A percentile compares a stretch with the other conserved stretches of the same genome.
phyloP scores from a whole-genome alignment of 2,329 filamentous ascomycete genomes.

The Fusarium musae region DNA sequence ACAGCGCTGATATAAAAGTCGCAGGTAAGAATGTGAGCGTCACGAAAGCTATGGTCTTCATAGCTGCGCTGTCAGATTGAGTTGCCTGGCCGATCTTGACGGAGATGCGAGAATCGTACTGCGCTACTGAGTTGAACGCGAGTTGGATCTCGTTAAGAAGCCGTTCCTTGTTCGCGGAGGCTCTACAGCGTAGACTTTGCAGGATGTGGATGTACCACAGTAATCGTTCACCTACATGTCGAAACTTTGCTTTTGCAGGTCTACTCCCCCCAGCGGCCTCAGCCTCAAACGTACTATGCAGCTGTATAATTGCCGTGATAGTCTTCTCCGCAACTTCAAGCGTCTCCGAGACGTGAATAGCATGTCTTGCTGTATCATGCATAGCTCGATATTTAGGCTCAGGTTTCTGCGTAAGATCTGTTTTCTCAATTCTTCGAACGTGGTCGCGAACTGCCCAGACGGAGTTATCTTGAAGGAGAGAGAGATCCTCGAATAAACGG shows the following conservation, averaged over 20 bases:
- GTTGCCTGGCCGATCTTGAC: slow-evolving; percentile 54
- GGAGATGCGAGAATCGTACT: slow-evolving; percentile 53
- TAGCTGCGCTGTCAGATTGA: slow-evolving; percentile 59
- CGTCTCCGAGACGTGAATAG: slow-evolving; percentile 57
- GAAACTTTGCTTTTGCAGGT: background rate
- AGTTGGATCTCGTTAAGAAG: slow-evolving; percentile 68
- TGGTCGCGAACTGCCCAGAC: slow-evolving; percentile 54
- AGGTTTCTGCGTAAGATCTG: slow-evolving; percentile 25
- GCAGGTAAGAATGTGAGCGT: slow-evolving; percentile 62
- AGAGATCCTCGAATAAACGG: slow-evolving; percentile 1
- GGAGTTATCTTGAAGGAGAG: slow-evolving; percentile 26
- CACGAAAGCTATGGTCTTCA: slow-evolving; percentile 62
- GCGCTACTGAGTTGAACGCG: slow-evolving; percentile 56
- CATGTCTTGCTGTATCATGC: slow-evolving; percentile 57
- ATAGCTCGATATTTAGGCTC: slow-evolving; percentile 50
- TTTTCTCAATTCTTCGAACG: slow-evolving; percentile 50
- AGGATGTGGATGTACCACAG: slow-evolving; percentile 49
- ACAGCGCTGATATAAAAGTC: slow-evolving; percentile 61
- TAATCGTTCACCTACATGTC: slow-evolving; percentile 48
- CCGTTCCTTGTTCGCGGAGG: slow-evolving; percentile 55
- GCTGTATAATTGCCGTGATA: slow-evolving; percentile 46
- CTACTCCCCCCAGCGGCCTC: background rate
- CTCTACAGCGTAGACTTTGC: slow-evolving; percentile 50
- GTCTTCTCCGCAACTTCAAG: slow-evolving; percentile 51
- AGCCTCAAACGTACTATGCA: slow-evolving; percentile 44